Evolutionary conservation across 345 rosid genomes (phyloP).

Genomic region (Euphorbia pulcherrima): DNA sequence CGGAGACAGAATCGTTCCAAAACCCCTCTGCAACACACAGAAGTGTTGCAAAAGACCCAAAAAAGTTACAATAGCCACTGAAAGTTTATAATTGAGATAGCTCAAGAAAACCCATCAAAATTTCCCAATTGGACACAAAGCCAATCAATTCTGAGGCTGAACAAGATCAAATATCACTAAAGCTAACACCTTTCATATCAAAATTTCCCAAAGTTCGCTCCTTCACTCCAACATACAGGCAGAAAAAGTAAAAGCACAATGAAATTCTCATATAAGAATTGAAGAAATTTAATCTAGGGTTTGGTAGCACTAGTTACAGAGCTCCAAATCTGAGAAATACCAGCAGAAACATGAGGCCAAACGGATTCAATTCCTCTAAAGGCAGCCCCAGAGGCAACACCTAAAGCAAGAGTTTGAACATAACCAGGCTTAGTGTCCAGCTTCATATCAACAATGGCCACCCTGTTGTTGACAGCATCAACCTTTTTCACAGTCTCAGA

Average conservation of each 20-base stretch:
- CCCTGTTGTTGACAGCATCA: conserved; percentile 50
- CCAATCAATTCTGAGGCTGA: too few species aligned
- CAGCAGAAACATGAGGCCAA: conserved; percentile 52
- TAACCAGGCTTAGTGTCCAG: conserved; percentile 80
- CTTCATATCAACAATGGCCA: conserved; percentile 73
- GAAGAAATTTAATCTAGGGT: conserved; percentile 9
- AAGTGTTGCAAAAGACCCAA: too few species aligned
- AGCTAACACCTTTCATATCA: background rate
- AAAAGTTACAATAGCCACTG: too few species aligned
- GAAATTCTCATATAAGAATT: background rate
- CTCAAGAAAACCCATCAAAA: too few species aligned
- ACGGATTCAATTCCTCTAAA: conserved; percentile 47
- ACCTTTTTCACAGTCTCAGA: conserved; percentile 53
- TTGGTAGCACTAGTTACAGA: conserved; percentile 54
- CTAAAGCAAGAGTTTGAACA: conserved; percentile 52
- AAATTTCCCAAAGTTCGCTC: background rate
- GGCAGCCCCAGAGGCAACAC: conserved; percentile 67
- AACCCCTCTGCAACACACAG: too few species aligned
- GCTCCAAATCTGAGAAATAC: conserved; percentile 62
- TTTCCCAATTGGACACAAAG: too few species aligned
- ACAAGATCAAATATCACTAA: background rate
- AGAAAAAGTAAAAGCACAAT: too few species aligned
- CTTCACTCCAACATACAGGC: background rate
- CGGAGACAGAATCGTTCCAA: too few species aligned
- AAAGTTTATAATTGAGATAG: too few species aligned